phyloP scores from a whole-genome alignment of 768 basidiomycete genomes.

The Amanita thiersii region DNA sequence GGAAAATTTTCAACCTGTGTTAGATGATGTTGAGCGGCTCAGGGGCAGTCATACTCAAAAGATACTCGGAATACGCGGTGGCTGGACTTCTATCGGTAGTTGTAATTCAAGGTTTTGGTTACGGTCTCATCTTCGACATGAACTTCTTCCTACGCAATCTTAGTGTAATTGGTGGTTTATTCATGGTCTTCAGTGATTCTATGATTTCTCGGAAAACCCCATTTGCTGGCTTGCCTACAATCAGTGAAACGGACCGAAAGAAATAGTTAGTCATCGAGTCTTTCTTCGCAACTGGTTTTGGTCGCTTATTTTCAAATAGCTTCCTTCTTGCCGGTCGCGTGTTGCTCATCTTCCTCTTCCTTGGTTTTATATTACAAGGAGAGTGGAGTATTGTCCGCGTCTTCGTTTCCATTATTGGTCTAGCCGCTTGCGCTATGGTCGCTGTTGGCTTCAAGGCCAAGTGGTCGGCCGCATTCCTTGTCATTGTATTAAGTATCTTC shows the following conservation, averaged over 20 bases:
- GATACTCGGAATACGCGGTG: constrained; percentile 83
- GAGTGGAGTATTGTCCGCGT: constrained; percentile 83
- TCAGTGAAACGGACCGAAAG: constrained; percentile 93
- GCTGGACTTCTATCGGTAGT: constrained; percentile 88
- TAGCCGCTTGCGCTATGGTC: constrained; percentile 92
- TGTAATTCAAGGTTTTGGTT: constrained; percentile 93
- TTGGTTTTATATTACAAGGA: constrained; percentile 94
- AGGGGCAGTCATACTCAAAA: constrained; percentile 77
- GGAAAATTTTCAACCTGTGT: not conserved
- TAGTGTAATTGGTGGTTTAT: constrained; percentile 92
- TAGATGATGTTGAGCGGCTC: constrained; percentile 90
- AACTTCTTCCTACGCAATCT: constrained; percentile 99
- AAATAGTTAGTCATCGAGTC: constrained; percentile 71
- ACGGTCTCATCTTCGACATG: constrained; percentile 98
- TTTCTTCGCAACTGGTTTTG: not conserved
- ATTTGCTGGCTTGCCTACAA: constrained; percentile 84
- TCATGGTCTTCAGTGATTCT: constrained; percentile 98
- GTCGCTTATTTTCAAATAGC: constrained; percentile 30
- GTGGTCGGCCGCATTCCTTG: constrained; percentile 95
- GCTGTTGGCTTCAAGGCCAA: constrained; percentile 99
- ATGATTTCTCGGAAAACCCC: constrained; percentile 80
- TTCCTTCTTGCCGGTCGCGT: constrained; percentile 97
- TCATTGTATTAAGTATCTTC: constrained; percentile 85
- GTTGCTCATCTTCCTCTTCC: constrained; percentile 97
- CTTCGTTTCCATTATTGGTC: constrained; percentile 82